A percentile compares a stretch with the other conserved stretches of the same genome.
phyloP scores from a whole-genome alignment of 805 yeast genomes.

The Teunomyces stri region DNA sequence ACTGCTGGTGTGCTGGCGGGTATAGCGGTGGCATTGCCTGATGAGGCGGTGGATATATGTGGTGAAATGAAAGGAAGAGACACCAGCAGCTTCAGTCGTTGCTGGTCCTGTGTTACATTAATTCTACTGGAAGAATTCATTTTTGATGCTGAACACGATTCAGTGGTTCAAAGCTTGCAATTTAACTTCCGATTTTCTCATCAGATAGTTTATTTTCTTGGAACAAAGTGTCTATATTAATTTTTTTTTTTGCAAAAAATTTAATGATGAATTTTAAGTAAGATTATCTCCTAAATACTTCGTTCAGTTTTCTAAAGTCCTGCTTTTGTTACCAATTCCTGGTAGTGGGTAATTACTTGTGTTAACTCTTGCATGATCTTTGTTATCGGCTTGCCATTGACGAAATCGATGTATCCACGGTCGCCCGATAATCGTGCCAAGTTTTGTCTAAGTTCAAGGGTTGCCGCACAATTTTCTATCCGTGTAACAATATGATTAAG shows the following conservation, averaged over 20 bases:
- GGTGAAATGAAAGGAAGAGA: slow-evolving; percentile 8
- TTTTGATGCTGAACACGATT: too few relatives aligned
- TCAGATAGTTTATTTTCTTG: neutral
- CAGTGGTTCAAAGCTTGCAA: neutral
- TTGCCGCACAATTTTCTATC: slow-evolving; percentile 56
- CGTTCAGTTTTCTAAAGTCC: neutral
- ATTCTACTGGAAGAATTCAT: neutral
- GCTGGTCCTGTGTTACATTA: slow-evolving; percentile 49
- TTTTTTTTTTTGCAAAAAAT: slow-evolving; percentile 12
- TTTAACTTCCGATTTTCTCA: neutral
- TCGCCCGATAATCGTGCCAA: slow-evolving; percentile 21
- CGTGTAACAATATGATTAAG: slow-evolving; percentile 68
- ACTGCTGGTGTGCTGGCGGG: slow-evolving; percentile 10
- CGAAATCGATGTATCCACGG: slow-evolving; percentile 20
- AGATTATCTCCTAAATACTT: too few relatives aligned
- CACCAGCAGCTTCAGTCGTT: slow-evolving; percentile 27
- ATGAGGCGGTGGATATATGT: slow-evolving; percentile 3
- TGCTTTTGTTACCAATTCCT: neutral
- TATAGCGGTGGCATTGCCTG: slow-evolving; percentile 6
- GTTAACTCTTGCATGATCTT: slow-evolving; percentile 26
- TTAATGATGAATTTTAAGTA: too few relatives aligned
- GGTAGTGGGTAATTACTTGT: neutral
- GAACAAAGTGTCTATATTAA: neutral
- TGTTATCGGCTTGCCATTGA: slow-evolving; percentile 17
- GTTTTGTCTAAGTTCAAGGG: slow-evolving; percentile 33